Evolutionary conservation across 495 filamentous ascomycete genomes (phyloP).

Genomic region (Aspergillus affinis): DNA sequence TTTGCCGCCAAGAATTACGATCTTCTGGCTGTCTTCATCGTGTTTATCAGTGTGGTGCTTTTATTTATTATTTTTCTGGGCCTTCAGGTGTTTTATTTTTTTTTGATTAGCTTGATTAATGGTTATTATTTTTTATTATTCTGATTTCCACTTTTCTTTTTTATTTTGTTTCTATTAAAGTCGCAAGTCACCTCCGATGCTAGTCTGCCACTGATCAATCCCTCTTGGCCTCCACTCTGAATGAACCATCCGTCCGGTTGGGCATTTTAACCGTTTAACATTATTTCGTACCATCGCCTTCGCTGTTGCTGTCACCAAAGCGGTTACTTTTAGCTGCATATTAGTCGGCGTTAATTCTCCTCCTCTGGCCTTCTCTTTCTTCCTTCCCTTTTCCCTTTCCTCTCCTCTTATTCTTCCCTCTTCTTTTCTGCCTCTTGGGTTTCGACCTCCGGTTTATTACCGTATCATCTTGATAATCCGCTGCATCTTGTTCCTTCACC

Average conservation of each 20-base stretch:
- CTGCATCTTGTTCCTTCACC: slow-evolving; percentile 5
- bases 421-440: too few species aligned
- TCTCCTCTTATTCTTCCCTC: not conserved
- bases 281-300: not conserved
- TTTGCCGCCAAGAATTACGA: not conserved
- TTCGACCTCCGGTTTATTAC: not conserved
- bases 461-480: not conserved
- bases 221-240: slow-evolving; percentile 19
- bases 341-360: not conserved
- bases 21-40: not conserved
- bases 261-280: slow-evolving; percentile 1
- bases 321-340: slow-evolving; percentile 2
- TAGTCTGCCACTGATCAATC: not conserved
- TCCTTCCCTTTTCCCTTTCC: not conserved
- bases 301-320: not conserved
- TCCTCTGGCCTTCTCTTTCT: not conserved
- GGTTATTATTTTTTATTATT: slow-evolving; percentile 10
- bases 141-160: slow-evolving; percentile 13
- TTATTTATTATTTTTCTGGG: not conserved
- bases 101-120: not conserved
- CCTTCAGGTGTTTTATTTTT: not conserved
- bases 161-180: slow-evolving; percentile 6
- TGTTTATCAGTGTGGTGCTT: slow-evolving; percentile 1
- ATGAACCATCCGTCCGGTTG: slow-evolving; percentile 19
- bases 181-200: slow-evolving; percentile 6